A percentile compares a stretch with the other conserved stretches of the same genome.
phyloP scores from a whole-genome alignment of 768 basidiomycete species.

The Piloderma croceum region DNA sequence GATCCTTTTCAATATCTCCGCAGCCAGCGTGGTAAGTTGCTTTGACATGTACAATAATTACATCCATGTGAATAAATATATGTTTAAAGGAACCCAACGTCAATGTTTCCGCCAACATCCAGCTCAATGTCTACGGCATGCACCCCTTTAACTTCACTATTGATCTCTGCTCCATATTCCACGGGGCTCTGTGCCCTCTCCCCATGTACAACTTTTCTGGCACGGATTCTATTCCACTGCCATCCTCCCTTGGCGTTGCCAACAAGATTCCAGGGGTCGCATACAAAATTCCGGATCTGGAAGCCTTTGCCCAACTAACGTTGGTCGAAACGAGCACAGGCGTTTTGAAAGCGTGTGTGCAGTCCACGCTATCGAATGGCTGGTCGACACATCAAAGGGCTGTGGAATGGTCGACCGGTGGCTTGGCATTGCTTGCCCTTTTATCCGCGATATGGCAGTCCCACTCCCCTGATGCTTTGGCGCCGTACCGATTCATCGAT shows the following conservation, averaged over 20 bases:
- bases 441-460: constrained; percentile 52
- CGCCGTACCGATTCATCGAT: constrained; percentile 77
- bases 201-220: constrained; percentile 88
- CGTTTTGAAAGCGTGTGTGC: constrained; percentile 79
- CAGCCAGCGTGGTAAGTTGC: constrained; percentile 73
- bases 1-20: constrained; percentile 78
- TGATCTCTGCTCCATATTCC: constrained; percentile 74
- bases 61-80: too few species aligned
- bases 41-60: too few species aligned
- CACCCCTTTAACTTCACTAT: constrained; percentile 79
- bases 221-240: constrained; percentile 61
- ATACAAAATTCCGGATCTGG: constrained; percentile 84
- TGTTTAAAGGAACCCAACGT: constrained; percentile 57
- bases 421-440: constrained; percentile 56
- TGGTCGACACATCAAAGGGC: constrained; percentile 70
- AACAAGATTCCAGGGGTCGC: constrained; percentile 70
- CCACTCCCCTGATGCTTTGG: constrained; percentile 45
- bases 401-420: constrained; percentile 76
- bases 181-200: constrained; percentile 77
- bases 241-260: constrained; percentile 50
- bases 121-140: constrained; percentile 86
- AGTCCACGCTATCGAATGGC: constrained; percentile 89
- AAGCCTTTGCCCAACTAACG: constrained; percentile 80
- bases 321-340: constrained; percentile 66
- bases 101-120: constrained; percentile 75